Conservation (phyloP, 192 early-diverging fungal genomes). For the Coemansia guatemalensis region DNA sequence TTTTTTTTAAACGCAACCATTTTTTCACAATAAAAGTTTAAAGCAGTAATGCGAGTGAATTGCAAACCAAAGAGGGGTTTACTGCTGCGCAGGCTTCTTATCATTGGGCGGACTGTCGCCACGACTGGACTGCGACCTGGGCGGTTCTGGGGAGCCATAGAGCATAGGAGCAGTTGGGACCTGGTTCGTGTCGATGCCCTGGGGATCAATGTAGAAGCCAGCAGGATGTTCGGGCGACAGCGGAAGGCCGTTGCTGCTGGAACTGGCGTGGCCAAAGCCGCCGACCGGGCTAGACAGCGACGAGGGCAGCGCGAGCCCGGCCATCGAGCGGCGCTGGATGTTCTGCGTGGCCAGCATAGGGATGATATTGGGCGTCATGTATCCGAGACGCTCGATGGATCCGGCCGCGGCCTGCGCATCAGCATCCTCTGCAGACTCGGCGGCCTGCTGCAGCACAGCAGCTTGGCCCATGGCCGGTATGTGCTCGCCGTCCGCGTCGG, state of each 20-base stretch:
- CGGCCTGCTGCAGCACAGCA: slow-evolving; percentile 36
- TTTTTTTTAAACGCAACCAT: too few species aligned
- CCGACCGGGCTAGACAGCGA: slow-evolving; percentile 22
- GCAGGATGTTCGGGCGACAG: slow-evolving; percentile 4
- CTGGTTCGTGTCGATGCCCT: neutral
- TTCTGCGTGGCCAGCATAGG: slow-evolving; percentile 44
- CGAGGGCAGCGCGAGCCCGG: neutral
- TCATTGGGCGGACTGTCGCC: slow-evolving; percentile 2
- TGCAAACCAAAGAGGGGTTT: neutral
- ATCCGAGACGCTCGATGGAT: slow-evolving; percentile 51
- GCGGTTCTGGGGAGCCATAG: slow-evolving; percentile 20
- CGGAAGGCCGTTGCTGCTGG: neutral
- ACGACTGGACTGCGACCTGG: slow-evolving; percentile 15
- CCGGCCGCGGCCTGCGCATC: slow-evolving; percentile 44
- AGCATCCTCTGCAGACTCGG: slow-evolving; percentile 25
- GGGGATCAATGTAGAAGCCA: neutral
- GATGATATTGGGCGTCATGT: slow-evolving; percentile 54
- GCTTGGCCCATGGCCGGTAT: slow-evolving; percentile 27
- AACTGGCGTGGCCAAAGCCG: neutral
- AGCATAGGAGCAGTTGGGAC: slow-evolving; percentile 25
- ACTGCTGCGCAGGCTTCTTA: neutral
- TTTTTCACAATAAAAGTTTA: too few species aligned
- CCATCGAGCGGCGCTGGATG: slow-evolving; percentile 16
- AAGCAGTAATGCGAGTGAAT: too few species aligned
- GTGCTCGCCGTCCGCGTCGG: slow-evolving; percentile 8